phyloP scores from a whole-genome alignment of 2,329 filamentous ascomycete species.

The Tolypocladium cylindrosporum region DNA sequence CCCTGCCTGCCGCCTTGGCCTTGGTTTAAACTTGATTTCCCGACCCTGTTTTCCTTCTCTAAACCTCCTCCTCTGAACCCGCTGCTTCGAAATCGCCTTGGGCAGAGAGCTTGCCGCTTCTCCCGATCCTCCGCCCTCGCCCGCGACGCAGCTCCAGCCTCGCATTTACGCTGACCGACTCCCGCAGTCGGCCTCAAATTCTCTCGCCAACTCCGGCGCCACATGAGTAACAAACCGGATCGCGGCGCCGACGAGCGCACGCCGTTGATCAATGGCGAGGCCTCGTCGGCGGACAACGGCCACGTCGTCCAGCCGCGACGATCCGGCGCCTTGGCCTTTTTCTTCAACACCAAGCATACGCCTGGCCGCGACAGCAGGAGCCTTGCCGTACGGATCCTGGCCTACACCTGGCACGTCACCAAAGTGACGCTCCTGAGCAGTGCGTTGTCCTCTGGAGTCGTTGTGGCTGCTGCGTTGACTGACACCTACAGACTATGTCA shows the following conservation, averaged over 20 bases:
- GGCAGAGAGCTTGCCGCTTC: not conserved
- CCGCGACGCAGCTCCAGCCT: not conserved
- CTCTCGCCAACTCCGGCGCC: conserved; percentile 14
- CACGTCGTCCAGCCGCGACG: conserved; percentile 9
- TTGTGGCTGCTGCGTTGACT: not conserved
- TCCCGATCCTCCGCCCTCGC: not conserved
- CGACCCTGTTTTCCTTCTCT: not conserved
- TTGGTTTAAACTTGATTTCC: not conserved
- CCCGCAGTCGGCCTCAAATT: conserved; percentile 10
- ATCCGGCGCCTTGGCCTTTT: conserved; percentile 25
- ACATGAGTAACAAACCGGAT: conserved; percentile 20
- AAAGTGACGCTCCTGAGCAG: conserved; percentile 51
- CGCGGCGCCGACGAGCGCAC: conserved; percentile 25
- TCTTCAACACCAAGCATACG: conserved; percentile 39
- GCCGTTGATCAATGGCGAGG: conserved; percentile 30
- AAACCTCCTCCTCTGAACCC: not conserved
- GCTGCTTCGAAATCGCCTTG: not conserved
- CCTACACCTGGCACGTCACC: conserved; percentile 42
- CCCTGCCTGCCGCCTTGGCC: not conserved
- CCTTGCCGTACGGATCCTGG: conserved; percentile 31
- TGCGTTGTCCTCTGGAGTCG: conserved; percentile 23
- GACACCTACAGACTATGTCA: conserved; percentile 42
- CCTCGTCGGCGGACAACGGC: conserved; percentile 11
- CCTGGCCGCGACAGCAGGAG: conserved; percentile 42
- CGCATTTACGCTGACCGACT: conserved; percentile 13